phyloP scores from a whole-genome alignment of 2,329 filamentous ascomycete species.

The Aspergillus intermedius region DNA sequence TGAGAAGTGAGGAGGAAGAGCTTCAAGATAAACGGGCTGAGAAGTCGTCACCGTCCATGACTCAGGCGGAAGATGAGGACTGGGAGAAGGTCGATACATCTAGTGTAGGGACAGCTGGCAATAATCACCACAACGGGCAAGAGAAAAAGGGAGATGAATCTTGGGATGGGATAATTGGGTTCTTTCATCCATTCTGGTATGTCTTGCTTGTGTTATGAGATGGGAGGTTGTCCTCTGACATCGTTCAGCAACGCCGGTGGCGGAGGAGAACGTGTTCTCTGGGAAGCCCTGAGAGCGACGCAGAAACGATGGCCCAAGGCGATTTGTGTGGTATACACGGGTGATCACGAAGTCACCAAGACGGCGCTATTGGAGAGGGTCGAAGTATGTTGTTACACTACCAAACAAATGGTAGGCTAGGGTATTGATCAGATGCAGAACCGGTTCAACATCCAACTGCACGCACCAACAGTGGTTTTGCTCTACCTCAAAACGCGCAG shows the following conservation, averaged over 20 bases:
- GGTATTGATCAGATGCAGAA: constrained; percentile 43
- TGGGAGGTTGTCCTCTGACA: background rate
- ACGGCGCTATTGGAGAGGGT: constrained; percentile 69
- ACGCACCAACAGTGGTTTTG: constrained; percentile 76
- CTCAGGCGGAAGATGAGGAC: constrained; percentile 50
- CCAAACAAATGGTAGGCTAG: background rate
- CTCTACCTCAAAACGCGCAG: constrained; percentile 84
- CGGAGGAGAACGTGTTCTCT: constrained; percentile 90
- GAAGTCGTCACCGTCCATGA: constrained; percentile 19
- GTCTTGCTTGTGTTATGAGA: constrained; percentile 13
- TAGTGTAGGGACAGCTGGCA: constrained; percentile 38
- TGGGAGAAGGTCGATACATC: constrained; percentile 63
- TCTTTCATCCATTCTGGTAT: constrained; percentile 97
- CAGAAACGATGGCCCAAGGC: constrained; percentile 83
- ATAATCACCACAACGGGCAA: constrained; percentile 19
- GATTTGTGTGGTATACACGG: constrained; percentile 89
- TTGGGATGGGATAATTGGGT: constrained; percentile 83
- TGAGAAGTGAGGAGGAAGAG: constrained; percentile 41
- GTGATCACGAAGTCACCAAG: constrained; percentile 84
- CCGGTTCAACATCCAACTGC: constrained; percentile 86
- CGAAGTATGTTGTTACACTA: constrained; percentile 47
- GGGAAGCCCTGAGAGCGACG: constrained; percentile 88
- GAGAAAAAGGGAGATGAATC: constrained; percentile 45
- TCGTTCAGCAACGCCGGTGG: constrained; percentile 77
- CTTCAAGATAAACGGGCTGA: constrained; percentile 15